Base-by-base conservation (phyloP, 192 early-diverging fungal genomes). In the Linnemannia elongata region DNA sequence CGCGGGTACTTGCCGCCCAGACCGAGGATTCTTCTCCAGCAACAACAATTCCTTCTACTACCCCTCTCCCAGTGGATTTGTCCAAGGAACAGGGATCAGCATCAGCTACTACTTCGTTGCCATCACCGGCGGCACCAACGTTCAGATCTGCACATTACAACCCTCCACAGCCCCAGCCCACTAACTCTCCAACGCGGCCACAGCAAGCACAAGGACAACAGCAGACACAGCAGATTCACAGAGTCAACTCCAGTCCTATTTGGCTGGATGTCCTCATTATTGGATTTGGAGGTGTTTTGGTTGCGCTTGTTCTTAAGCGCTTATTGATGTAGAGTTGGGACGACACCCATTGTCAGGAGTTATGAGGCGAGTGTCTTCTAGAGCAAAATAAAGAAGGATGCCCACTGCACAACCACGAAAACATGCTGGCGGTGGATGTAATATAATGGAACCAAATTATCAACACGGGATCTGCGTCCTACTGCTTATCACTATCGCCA, bases 251-350 rank as follows among this genome's bases (percentile, higher is more conserved):
- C 20, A 72, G 68, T n/a, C 88, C 88, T 1, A 45, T 78, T 27
- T 89, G 88, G 88, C 80, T 89, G 18, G 88, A 89, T 78, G 77
- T 69, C 20, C 70, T 89, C 24, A 89, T 89, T 68, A 42, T 89
- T 4, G 80, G 74, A 4, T 66, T 89, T 49, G 80, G 80, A 22
- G 80, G 77, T 17, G 18, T 89, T 35, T 20, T 89, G 33, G 73
- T 85, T 24, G 82, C 68, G 1, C 55, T 89, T 76, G 63, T 89
- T 39, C 35, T 89, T 39, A 80, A 83, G 22, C 57, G 80, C 1
- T 87, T 87, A 35, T 7, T 77, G 3, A 35, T 66, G 60, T 66
- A 33, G 30, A 33, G 30, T 12, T 3, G 60, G 13, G 60, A 24
- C 9, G 60, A 30, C 8, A 4, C 6, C 4, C 20, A 30, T 30